Evolutionary conservation across 1,139 yeast species (phyloP), one percentile per base, ranked within the genome.

Genomic region (Debaryomycetaceae sp.): DNA sequence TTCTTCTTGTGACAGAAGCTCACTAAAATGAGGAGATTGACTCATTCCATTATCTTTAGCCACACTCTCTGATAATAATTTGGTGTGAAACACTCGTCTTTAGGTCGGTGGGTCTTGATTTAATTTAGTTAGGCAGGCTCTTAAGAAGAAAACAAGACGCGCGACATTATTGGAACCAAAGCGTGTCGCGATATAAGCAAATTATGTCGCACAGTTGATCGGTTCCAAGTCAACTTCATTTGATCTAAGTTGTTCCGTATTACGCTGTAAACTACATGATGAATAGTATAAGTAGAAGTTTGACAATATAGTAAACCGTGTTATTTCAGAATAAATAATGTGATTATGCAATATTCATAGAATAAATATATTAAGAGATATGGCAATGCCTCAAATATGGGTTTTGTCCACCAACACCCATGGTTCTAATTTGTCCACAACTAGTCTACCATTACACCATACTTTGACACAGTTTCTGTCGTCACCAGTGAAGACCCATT

Each of bases 401-500:
- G 16, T 8, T 6, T 28, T 28, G 13, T 34, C 36, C 37, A 28
- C 32, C 11, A 19, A 17, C n/a, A 39, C 30, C 36, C 36, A 35
- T n/a, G 17, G 17, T n/a, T 35, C 30, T 24, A 17, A 28, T 48
- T 78, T 79, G 44, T 72, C 67, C 6, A 77, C 65, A 11, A 83
- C 84, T 35, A 65, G 52, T 46, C 76, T 65, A 4, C 98, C 98
- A 52, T 81, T 79, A 30, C 91, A 91, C 87, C 88, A 92, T 11
- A 92, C 97, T 41, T 70, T 71, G 11, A 66, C 56, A 33, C 94
- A 82, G 58, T 92, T 92, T 55, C 98, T 74, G 59, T 92, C 96
- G 61, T 92, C 98, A 28, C 98, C 98, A 44, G 81, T 78, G 58
- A 88, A 92, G n/a, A 91, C 68, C 98, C 98, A 92, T 58, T 88